phyloP scores from a whole-genome alignment of 169 alveolate genomes.

The Plasmodium ovale region DNA sequence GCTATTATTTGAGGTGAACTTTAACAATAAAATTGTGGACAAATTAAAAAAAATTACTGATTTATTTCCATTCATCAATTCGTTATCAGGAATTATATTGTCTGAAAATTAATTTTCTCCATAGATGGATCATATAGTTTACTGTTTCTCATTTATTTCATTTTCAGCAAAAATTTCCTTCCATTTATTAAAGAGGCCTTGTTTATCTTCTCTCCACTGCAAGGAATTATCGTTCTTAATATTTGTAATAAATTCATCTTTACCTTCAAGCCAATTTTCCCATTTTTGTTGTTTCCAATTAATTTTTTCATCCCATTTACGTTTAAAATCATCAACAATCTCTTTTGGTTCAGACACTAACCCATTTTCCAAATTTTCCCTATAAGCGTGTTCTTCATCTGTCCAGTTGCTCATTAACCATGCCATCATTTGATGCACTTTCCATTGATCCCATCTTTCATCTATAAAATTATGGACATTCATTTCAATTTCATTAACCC shows the following conservation, averaged over 20 bases:
- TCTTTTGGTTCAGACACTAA: not conserved
- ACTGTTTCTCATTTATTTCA: too few species aligned
- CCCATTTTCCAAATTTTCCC: not conserved
- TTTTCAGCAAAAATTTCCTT: too few species aligned
- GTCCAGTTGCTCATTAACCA: slow-evolving; percentile 20
- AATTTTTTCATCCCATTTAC: not conserved
- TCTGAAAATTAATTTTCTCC: too few species aligned
- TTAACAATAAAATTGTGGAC: too few species aligned
- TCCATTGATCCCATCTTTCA: slow-evolving; percentile 18
- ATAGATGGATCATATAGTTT: too few species aligned
- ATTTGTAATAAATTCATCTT: not conserved
- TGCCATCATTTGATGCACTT: not conserved
- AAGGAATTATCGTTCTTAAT: slow-evolving; percentile 2
- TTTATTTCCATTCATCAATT: too few species aligned
- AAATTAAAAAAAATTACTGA: too few species aligned
- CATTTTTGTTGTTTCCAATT: slow-evolving; percentile 12
- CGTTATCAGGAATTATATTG: too few species aligned
- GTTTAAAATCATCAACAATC: not conserved
- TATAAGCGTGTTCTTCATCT: not conserved
- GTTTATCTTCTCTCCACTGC: slow-evolving; percentile 5
- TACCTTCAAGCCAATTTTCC: slow-evolving; percentile 19
- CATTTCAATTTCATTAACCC: slow-evolving; percentile 4
- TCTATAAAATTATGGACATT: not conserved
- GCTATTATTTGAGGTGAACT: too few species aligned
- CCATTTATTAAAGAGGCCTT: slow-evolving; percentile 5